A percentile compares a stretch with the other conserved stretches of the same genome.
These are phyloP conservation scores for Pilatotrama ljubarskyi DNA, from an alignment of 768 basidiomycete genomes.

Conservation along the genomic window DNA sequence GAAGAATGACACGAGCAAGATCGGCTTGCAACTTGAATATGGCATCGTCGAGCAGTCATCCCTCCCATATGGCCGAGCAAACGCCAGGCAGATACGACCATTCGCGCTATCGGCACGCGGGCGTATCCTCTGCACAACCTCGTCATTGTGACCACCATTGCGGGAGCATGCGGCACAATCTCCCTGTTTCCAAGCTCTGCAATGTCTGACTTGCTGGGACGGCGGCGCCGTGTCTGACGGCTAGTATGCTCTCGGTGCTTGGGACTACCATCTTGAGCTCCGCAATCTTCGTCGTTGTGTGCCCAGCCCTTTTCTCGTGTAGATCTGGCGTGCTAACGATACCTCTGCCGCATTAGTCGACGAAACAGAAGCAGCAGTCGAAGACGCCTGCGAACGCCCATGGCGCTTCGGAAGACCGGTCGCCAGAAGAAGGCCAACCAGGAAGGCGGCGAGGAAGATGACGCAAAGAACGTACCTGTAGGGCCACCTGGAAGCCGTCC, in stretches of 20 bases:
- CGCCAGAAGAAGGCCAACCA: not conserved
- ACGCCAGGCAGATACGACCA: constrained; percentile 38
- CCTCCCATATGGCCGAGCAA: not conserved
- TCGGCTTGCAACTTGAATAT: no score
- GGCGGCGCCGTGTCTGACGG: constrained; percentile 45
- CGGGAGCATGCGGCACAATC: no score
- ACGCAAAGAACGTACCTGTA: no score
- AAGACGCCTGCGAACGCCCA: not conserved
- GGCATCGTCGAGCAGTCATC: not conserved
- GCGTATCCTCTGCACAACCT: constrained; percentile 77
- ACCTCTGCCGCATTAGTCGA: not conserved
- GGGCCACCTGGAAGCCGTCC: no score
- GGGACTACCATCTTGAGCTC: constrained; percentile 68
- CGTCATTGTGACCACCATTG: constrained; percentile 40
- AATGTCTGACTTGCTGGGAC: constrained; percentile 34
- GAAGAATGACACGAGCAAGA: no score
- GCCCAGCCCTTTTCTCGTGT: constrained; percentile 20
- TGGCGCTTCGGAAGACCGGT: not conserved
- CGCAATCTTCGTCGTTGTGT: constrained; percentile 66
- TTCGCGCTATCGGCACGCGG: constrained; percentile 71
- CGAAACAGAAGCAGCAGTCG: not conserved
- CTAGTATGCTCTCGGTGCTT: constrained; percentile 55
- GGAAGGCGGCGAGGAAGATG: no score
- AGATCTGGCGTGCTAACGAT: no score
- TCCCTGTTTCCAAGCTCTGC: not conserved